These are phyloP conservation scores for Forsythia viridissima DNA, from an alignment of 257 asterid species.

Conservation along the genomic window DNA sequence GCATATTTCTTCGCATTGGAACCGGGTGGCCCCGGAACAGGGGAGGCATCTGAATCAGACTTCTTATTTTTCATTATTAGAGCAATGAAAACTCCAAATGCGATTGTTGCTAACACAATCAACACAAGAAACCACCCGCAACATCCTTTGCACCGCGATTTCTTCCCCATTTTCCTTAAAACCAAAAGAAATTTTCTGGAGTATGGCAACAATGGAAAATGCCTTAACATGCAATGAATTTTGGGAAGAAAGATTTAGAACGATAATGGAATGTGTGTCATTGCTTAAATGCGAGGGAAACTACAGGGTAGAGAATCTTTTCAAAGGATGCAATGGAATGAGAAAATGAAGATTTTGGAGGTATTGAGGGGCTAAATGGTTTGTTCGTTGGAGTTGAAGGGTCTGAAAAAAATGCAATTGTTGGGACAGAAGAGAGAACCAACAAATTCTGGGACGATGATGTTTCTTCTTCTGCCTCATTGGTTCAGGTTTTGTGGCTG, in stretches of 20 bases:
- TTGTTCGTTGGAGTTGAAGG: background rate
- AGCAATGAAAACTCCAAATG: background rate
- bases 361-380: background rate
- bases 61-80: background rate
- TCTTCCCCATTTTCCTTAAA: conserved; percentile 12
- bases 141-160: conserved; percentile 4
- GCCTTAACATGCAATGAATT: background rate
- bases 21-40: conserved; percentile 13
- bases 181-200: background rate
- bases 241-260: background rate
- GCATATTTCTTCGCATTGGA: conserved; percentile 13
- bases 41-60: background rate
- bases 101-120: conserved; percentile 8
- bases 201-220: background rate
- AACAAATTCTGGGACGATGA: background rate
- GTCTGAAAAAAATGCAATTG: background rate
- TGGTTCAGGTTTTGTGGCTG: conserved; percentile 2
- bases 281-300: background rate
- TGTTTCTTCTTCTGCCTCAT: conserved; percentile 1
- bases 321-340: background rate
- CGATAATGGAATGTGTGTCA: background rate
- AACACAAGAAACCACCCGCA: conserved; percentile 13
- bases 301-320: background rate
- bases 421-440: conserved; percentile 3
- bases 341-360: background rate